Evolutionary conservation across 768 basidiomycete genomes (phyloP).

Genomic region (Galerina sulciceps): DNA sequence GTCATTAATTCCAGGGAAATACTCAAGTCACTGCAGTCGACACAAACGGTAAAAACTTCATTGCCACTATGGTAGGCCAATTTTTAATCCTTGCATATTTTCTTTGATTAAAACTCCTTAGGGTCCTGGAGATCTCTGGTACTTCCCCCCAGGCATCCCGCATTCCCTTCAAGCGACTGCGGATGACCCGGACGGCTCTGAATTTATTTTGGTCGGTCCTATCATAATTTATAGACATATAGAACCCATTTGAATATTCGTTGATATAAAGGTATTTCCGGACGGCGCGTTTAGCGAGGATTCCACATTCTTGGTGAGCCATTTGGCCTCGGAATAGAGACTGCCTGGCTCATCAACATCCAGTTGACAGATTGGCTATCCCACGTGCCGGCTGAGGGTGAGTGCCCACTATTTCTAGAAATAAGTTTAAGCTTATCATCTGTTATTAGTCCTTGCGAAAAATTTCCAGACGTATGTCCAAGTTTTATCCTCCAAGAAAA

Average conservation of each 20-base stretch:
- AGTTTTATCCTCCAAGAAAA: not conserved
- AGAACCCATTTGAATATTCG: not conserved
- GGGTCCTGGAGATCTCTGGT: constrained; percentile 53
- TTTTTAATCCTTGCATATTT: not conserved
- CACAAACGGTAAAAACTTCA: constrained; percentile 52
- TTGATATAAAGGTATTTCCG: constrained; percentile 30
- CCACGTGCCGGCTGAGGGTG: constrained; percentile 42
- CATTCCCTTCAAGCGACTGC: constrained; percentile 59
- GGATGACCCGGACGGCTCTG: constrained; percentile 47
- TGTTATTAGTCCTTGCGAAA: constrained; percentile 52
- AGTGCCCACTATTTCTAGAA: not conserved
- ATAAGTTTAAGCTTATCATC: constrained; percentile 24
- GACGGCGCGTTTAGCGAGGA: constrained; percentile 55
- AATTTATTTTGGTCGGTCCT: constrained; percentile 47
- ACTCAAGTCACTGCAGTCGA: constrained; percentile 53
- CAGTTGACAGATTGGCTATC: constrained; percentile 68
- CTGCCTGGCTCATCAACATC: constrained; percentile 25
- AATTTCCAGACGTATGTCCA: constrained; percentile 43
- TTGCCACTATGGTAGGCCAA: constrained; percentile 50
- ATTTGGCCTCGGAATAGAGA: not conserved
- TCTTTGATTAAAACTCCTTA: not conserved
- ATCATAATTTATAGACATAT: not conserved
- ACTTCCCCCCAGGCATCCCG: constrained; percentile 58
- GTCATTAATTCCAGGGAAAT: constrained; percentile 35
- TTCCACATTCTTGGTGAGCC: constrained; percentile 36